Base-by-base conservation (phyloP, 768 basidiomycete genomes). In the Trametopsis cervina region DNA sequence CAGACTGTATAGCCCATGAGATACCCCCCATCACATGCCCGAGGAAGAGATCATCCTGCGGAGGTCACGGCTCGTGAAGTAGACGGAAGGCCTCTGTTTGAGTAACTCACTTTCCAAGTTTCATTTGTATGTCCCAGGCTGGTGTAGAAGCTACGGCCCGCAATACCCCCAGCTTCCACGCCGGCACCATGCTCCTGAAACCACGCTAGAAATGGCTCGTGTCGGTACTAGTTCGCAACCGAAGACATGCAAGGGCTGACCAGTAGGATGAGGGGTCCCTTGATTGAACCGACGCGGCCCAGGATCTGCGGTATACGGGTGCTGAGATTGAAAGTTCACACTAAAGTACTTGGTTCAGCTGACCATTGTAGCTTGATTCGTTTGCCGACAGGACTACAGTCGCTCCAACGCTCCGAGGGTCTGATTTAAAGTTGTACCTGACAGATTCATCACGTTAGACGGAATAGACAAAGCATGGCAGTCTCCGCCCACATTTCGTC, bases 121-220 rank as follows among this genome's bases (percentile, higher is more conserved):
- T 85, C 80, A 56, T 80, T 82, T 44, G 80, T 65, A 61, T 94
- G 90, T 0, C 89, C 89, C 0, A 92, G 72, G 52, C 80, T 74
- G 0, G 90, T 92, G 61, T 89, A 92, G 68, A 87, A 92, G 57
- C 86, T 89, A 29, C 89, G 75, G 18, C 89, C 90, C 2, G 81
- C 74, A 35, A 60, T 57, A 21, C 72, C 62, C 17, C 70, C 63
- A 22, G 59, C 61, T 53, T 77, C 69, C 3, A 78, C 76, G 0
- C 87, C 87, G 23, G 82, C 79, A 15, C 85, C 85, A 2, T 71
- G 75, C 54, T 84, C 81, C 63, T 90, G 89, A 61, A 76, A 91
- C 89, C 89, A 93, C 18, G 91, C 89, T 89, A 53, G 9, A 33
- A 21, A 15, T 26, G n/a, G 12, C 35, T 7, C 29, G 29, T 33